Evolutionary conservation across 192 early-diverging fungal species (phyloP).

Genomic region (Entomortierella beljakovae): DNA sequence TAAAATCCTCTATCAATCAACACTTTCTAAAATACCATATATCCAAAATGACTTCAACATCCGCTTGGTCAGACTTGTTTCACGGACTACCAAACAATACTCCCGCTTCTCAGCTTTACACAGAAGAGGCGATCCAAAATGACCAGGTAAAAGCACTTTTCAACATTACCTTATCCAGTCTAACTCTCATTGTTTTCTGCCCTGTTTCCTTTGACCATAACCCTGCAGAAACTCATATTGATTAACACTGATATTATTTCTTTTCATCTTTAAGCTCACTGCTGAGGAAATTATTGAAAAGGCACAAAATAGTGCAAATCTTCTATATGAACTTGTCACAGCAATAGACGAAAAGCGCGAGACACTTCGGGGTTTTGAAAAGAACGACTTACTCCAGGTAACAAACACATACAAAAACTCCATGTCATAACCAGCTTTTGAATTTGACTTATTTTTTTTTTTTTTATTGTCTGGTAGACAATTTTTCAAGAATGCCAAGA

Average conservation of each 20-base stretch:
- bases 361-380: constrained; percentile 9
- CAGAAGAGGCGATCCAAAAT: constrained; percentile 38
- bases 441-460: background rate
- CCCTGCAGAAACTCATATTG: too few species aligned
- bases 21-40: background rate
- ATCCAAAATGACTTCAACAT: constrained; percentile 27
- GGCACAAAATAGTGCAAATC: constrained; percentile 32
- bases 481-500: constrained; percentile 37
- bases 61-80: constrained; percentile 35
- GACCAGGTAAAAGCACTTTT: constrained; percentile 4
- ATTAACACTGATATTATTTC: background rate
- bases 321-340: constrained; percentile 29
- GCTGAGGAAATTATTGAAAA: constrained; percentile 41
- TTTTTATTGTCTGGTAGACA: constrained; percentile 8
- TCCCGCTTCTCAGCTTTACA: constrained; percentile 32
- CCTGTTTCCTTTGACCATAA: too few species aligned
- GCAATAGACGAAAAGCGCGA: constrained; percentile 17
- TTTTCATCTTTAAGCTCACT: background rate
- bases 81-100: constrained; percentile 26
- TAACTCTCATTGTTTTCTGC: background rate
- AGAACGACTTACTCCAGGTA: constrained; percentile 47
- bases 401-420: background rate
- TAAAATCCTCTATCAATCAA: background rate
- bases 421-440: background rate
- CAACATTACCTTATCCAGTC: background rate